Evolutionary conservation across 139 green algal genomes (phyloP).

Genomic region (Chlamydomonas urium): DNA sequence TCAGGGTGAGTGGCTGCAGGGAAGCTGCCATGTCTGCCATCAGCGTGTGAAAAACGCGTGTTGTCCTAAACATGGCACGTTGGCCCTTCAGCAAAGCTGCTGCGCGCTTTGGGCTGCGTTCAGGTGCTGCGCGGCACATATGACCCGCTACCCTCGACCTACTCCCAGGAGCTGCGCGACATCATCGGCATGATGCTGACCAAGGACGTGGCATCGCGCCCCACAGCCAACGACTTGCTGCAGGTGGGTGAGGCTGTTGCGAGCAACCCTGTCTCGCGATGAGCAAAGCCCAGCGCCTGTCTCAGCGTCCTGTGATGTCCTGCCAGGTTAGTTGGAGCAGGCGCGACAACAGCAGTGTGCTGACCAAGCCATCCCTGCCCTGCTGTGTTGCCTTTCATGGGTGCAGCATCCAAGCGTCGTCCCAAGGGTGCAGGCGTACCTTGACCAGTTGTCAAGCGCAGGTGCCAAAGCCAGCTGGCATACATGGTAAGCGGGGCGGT

Average conservation of each 20-base stretch:
- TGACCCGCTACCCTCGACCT: slow-evolving; percentile 31
- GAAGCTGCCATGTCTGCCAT: background rate
- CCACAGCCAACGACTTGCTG: slow-evolving; percentile 27
- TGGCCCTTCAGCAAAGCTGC: background rate
- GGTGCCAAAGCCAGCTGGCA: slow-evolving; percentile 24
- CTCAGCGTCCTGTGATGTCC: no score
- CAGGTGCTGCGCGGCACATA: slow-evolving; percentile 44
- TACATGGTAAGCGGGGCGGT: no score
- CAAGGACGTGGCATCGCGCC: slow-evolving; percentile 21
- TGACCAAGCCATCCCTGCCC: no score
- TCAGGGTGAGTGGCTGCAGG: slow-evolving; percentile 22
- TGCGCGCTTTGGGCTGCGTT: background rate
- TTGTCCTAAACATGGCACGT: background rate
- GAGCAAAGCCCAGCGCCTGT: no score
- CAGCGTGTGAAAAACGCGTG: background rate
- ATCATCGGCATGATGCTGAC: slow-evolving; percentile 39
- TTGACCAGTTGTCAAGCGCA: slow-evolving; percentile 27
- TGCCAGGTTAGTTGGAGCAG: no score
- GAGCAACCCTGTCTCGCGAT: no score
- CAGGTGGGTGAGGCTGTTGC: no score
- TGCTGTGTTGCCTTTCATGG: no score
- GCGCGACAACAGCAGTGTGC: no score
- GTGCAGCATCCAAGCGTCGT: slow-evolving; percentile 25
- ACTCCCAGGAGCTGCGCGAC: slow-evolving; percentile 20
- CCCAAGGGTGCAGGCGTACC: slow-evolving; percentile 21